Base-by-base conservation (phyloP, 805 yeast genomes). In the Candida ponderosae region DNA sequence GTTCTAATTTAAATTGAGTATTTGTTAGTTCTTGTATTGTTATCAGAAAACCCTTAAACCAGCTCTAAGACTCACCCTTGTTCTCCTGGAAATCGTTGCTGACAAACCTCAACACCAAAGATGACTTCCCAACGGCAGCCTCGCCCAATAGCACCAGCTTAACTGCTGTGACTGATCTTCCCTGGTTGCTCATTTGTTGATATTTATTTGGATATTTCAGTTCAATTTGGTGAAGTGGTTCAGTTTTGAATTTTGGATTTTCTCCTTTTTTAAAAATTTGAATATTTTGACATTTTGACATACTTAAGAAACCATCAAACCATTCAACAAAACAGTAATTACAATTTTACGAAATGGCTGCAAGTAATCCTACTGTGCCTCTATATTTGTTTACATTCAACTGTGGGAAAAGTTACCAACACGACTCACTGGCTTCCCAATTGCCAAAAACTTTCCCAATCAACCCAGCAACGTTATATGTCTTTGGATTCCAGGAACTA, bases 121-220 rank as follows among this genome's bases (percentile, higher is more conserved):
- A 86, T 4, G 96, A 86, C 57, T 90, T 90, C 37, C 98, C 98
- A 15, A 90, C 98, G 0, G 98, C 98, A 1, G 97, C 97, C 57
- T 90, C 98, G 21, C 98, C 98, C 33, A 90, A 66, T 30, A 90
- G 75, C 8, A 90, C 98, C 40, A 90, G 72, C 61, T 90, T 90
- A 38, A 90, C 95, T 14, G 89, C 74, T 21, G 83, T 80, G 35
- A 81, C 60, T 48, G 79, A 68, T 31, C 44, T 48, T 35, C 41
- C 35, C 39, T 43, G 30, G 14, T 29, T 27, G 5, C 43, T 39
- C 47, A 43, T 43, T 15, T n/a, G 15, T 21, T 33, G 29, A 15
- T 21, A 18, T 15, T 16, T 11, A 24, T 26, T 16, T 20, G 8
- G 15, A 9, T 33, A 14, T 16, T 17, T 17, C 11, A 14, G 13